Conservation (phyloP, 257 asterid genomes). For the Solanum clarkiae region DNA sequence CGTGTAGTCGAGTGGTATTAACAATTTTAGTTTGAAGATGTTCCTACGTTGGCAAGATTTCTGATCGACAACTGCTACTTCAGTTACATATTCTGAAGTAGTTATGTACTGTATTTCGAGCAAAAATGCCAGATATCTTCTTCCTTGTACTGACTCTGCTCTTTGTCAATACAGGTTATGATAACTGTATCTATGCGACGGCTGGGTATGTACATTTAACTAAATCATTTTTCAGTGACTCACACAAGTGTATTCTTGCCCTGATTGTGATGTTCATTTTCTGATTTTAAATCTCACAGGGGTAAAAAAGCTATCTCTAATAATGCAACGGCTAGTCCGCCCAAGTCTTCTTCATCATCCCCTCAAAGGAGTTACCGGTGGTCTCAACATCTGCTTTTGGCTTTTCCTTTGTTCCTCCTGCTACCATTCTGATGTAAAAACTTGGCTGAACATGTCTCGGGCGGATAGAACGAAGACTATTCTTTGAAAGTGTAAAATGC, state of each 20-base stretch:
- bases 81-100: neutral
- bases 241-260: neutral
- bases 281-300: slow-evolving; percentile 23
- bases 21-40: neutral
- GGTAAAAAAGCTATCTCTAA: slow-evolving; percentile 38
- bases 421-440: neutral
- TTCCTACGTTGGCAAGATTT: neutral
- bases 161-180: slow-evolving; percentile 51
- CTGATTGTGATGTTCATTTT: neutral
- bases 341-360: slow-evolving; percentile 39
- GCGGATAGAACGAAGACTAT: neutral
- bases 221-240: neutral
- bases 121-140: neutral
- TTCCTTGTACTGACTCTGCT: neutral
- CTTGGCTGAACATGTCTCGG: neutral
- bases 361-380: neutral
- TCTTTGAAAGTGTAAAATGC: neutral
- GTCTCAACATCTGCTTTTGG: slow-evolving; percentile 23
- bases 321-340: slow-evolving; percentile 27
- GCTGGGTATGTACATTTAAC: slow-evolving; percentile 35
- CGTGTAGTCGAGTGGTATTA: neutral
- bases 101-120: neutral
- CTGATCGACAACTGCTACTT: neutral
- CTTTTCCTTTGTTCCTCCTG: slow-evolving; percentile 24
- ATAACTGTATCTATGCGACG: slow-evolving; percentile 59